Percentiles rank a stretch among this genome's conserved stretches.
phyloP scores from a whole-genome alignment of 257 asterid genomes.

The Solanum appendiculatum region DNA sequence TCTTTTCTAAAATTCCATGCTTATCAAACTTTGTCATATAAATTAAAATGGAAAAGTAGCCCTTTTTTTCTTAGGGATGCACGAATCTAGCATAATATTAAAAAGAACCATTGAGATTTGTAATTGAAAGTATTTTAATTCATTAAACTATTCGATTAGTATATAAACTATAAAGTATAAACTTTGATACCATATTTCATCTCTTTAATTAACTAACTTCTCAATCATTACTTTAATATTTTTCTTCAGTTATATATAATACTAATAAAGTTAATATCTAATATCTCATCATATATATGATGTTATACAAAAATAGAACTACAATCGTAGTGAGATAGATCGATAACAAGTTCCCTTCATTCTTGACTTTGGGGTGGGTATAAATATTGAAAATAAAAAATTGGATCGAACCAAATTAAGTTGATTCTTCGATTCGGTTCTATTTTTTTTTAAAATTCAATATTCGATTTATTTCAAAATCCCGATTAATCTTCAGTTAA shows the following conservation, averaged over 20 bases:
- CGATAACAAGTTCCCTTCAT: background rate
- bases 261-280: background rate
- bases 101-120: background rate
- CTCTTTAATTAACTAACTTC: background rate
- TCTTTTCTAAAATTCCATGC: background rate
- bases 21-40: background rate
- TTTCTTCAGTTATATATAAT: background rate
- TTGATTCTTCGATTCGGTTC: background rate
- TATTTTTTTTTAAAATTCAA: background rate
- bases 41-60: background rate
- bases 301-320: background rate
- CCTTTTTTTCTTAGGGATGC: background rate
- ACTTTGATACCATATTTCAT: background rate
- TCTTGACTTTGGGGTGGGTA: background rate
- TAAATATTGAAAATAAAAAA: background rate
- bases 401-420: background rate
- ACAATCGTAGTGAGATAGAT: background rate
- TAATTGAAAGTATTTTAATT: background rate
- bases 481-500: too few relatives aligned
- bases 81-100: background rate
- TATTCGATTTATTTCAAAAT: background rate
- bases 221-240: background rate
- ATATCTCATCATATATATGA: background rate
- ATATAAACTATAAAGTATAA: background rate
- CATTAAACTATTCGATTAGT: background rate